These are phyloP conservation scores for Penicillium sp. DNA, from an alignment of 2,329 filamentous ascomycete species.

Conservation along the genomic window DNA sequence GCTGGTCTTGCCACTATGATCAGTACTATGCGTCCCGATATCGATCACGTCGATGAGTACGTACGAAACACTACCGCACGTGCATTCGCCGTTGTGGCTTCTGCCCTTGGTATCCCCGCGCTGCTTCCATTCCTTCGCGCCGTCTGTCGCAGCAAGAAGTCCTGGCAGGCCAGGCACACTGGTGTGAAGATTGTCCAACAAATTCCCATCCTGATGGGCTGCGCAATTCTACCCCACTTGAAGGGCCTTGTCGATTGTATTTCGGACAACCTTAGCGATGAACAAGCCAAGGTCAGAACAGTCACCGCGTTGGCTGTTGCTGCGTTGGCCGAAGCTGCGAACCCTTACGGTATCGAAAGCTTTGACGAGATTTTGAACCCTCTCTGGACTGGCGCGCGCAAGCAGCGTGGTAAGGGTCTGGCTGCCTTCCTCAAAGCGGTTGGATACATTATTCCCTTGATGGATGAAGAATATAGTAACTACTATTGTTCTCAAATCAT, in stretches of 20 bases:
- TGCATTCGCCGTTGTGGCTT: conserved; percentile 96
- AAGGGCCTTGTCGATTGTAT: conserved; percentile 97
- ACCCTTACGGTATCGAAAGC: conserved; percentile 98
- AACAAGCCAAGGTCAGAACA: conserved; percentile 96
- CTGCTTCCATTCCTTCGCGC: conserved; percentile 92
- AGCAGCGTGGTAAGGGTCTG: conserved; percentile 93
- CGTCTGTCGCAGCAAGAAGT: conserved; percentile 97
- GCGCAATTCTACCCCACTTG: conserved; percentile 89
- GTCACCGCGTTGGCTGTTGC: conserved; percentile 95
- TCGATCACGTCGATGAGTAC: conserved; percentile 97
- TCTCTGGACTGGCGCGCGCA: conserved; percentile 92
- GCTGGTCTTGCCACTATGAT: conserved; percentile 98
- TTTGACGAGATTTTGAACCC: conserved; percentile 98
- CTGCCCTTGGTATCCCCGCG: conserved; percentile 91
- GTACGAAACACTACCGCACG: conserved; percentile 96
- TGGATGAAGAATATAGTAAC: conserved; percentile 99
- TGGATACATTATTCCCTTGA: conserved; percentile 95
- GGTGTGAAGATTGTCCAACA: conserved; percentile 99
- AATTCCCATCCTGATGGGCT: conserved; percentile 98
- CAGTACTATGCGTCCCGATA: conserved; percentile 97
- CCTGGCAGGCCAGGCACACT: conserved; percentile 96
- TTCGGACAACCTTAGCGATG: conserved; percentile 90
- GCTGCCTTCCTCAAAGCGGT: conserved; percentile 97
- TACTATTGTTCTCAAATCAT: conserved; percentile 99
- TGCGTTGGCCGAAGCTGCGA: conserved; percentile 90